Evolutionary conservation across 2,329 filamentous ascomycete species (phyloP), one percentile per base, ranked within the genome.

Genomic region (Paecilomyces formosus): DNA sequence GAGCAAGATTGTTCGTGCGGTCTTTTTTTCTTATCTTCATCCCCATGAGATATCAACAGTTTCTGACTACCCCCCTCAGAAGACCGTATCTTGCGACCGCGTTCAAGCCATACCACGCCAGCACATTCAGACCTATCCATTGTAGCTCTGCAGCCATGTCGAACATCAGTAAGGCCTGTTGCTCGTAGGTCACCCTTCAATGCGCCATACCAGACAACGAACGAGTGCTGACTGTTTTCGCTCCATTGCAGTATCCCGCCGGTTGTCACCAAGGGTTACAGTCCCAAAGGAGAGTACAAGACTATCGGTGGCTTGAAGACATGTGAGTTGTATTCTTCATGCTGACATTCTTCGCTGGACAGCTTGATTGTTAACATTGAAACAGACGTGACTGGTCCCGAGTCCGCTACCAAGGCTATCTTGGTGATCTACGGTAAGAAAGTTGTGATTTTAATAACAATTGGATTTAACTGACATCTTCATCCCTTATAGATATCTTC

Each of bases 251-350:
- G 75, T 6, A 76, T 78, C 60, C 76, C 76, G 21, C 74, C 76
- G 28, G 69, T 77, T 39, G 65, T 77, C 24, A 66, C 72, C 56
- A 68, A 74, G 62, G 74, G 69, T 56, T 86, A 86, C 72, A 70
- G 81, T 64, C 72, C 75, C 60, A 86, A 86, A 72, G 84, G 84
- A 56, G 74, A 81, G 64, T 87, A 81, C 67, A 83, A 80, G 65
- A 81, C 79, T 58, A 75, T 85, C 66, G 79, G 84, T 72, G 84
- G 84, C 63, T 64, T 86, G 74, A 85, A 85, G 73, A 87, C 84
- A 3, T 87, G 80, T 82, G 68, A 5, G 74, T 70, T 13, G 39
- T 18, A 18, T 45, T 5, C 9, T 8, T 45, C 18, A 15, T 21
- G 5, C 15, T 3, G n/a, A 21, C 5, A 18, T 18, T n/a, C n/a